Conservation (phyloP, 805 yeast species). For the Osmozyma mogii region DNA sequence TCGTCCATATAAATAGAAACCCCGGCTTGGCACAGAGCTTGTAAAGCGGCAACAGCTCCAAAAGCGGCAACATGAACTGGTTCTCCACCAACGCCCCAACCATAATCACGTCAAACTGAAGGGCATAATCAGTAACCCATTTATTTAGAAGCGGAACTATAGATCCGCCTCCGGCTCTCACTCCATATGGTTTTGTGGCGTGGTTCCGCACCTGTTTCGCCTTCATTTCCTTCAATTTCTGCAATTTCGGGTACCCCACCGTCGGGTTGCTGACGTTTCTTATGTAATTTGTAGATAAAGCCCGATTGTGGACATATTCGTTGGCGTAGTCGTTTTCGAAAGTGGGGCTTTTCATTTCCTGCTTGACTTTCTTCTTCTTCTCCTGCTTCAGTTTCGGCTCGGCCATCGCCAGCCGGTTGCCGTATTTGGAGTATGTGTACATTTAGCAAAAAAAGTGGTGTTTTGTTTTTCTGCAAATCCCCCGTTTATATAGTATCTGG, state of each 20-base stretch:
- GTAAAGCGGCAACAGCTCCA: slow-evolving; percentile 62
- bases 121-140: slow-evolving; percentile 52
- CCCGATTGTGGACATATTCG: slow-evolving; percentile 55
- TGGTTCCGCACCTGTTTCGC: slow-evolving; percentile 44
- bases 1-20: slow-evolving; percentile 80
- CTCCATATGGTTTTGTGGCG: slow-evolving; percentile 61
- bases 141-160: slow-evolving; percentile 49
- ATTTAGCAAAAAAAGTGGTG: too few relatives aligned
- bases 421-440: too few relatives aligned
- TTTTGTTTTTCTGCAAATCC: too few relatives aligned
- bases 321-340: slow-evolving; percentile 67
- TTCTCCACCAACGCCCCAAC: slow-evolving; percentile 78
- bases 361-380: too few relatives aligned
- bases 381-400: too few relatives aligned
- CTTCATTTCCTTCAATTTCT: slow-evolving; percentile 59
- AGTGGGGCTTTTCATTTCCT: too few relatives aligned
- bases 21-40: slow-evolving; percentile 79
- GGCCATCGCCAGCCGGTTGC: too few relatives aligned
- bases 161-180: slow-evolving; percentile 41
- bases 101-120: slow-evolving; percentile 86
- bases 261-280: slow-evolving; percentile 60
- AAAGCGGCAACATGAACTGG: slow-evolving; percentile 55
- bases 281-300: slow-evolving; percentile 55
- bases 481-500: too few relatives aligned
- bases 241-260: slow-evolving; percentile 82